phyloP scores from a whole-genome alignment of 306 rosid species.

The Malus domestica region ASM211411v1 NC_041801.1:520501-521000 shows the following conservation, averaged over 20 bases:
- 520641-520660: not conserved
- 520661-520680: not conserved
- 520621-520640: constrained; percentile 21
- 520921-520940: constrained; percentile 80
- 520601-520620: constrained; percentile 95
- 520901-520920: constrained; percentile 63
- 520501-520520: constrained; percentile 11
- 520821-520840: not conserved
- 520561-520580: constrained; percentile 63
- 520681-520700: not conserved
- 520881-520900: constrained; percentile 82
- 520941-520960: constrained; percentile 1
- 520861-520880: constrained; percentile 64
- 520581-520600: constrained; percentile 89
- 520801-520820: not conserved
- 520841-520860: constrained; percentile 7
- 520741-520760: not conserved
- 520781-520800: not conserved
- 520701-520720: not conserved
- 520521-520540: constrained; percentile 18
- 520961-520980: not conserved
- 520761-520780: not conserved
- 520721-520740: not conserved
- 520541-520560: constrained; percentile 87
- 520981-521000: not conserved